Percentiles rank a stretch among this genome's conserved stretches.
Evolutionary conservation across 768 basidiomycete species (phyloP).

Genomic region (Hygrocybe punicea): DNA sequence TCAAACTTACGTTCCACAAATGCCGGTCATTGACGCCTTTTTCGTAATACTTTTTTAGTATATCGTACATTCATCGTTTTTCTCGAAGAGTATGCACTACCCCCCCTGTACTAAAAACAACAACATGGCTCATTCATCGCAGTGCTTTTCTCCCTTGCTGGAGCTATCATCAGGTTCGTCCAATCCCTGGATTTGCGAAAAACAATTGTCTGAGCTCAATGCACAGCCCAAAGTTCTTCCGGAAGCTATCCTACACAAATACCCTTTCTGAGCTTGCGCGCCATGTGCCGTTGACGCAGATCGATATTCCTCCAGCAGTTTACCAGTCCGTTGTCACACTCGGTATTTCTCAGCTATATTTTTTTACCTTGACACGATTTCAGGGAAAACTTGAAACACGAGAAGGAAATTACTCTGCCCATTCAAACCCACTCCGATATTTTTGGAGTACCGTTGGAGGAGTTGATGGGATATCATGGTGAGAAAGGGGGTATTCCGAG

Average conservation of each 20-base stretch:
- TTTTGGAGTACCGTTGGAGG: conserved; percentile 79
- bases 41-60: conserved; percentile 43
- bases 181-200: background rate
- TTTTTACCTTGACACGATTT: background rate
- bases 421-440: conserved; percentile 56
- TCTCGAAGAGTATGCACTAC: conserved; percentile 68
- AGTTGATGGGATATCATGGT: conserved; percentile 79
- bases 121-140: conserved; percentile 9
- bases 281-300: conserved; percentile 80
- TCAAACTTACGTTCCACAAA: background rate
- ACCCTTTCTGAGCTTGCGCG: conserved; percentile 76
- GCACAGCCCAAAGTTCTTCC: conserved; percentile 81
- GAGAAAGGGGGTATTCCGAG: conserved; percentile 82
- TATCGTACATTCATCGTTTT: conserved; percentile 84
- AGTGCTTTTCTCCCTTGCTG: conserved; percentile 89
- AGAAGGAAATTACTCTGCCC: conserved; percentile 66
- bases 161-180: conserved; percentile 77
- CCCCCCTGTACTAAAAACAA: too few relatives aligned
- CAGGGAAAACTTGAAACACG: conserved; percentile 78
- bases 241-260: conserved; percentile 72
- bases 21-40: background rate
- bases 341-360: background rate
- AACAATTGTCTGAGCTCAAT: conserved; percentile 5
- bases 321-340: conserved; percentile 58
- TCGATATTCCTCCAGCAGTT: conserved; percentile 78